Base-by-base conservation (phyloP, 73 alveolate species). In the Paramecium tetraurelia region DNA sequence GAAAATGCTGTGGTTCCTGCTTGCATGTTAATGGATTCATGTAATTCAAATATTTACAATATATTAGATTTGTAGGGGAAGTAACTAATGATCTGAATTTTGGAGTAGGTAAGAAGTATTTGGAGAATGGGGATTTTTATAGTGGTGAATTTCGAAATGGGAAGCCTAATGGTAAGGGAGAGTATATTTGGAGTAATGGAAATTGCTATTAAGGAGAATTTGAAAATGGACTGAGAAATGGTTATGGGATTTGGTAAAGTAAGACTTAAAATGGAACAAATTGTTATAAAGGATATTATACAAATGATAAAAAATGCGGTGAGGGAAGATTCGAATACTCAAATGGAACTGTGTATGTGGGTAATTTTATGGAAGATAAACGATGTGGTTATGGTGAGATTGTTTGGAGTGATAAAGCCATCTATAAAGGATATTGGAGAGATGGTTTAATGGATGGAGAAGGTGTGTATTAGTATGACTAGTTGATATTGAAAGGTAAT, bases 141-240 rank as follows among this genome's bases (percentile, higher is more conserved):
- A 59, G 48, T 12, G 98, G 99, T 41, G 93, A 93, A 87, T 95
- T 85, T 92, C 20, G 59, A 44, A 92, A 96, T 69, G 98, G 98
- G 16, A 95, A 94, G 69, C 97, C 96, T 10, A 86, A 94, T 44
- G 98, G 99, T 12, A 86, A 95, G 40, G 98, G 97, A 20, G 93
- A 92, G 80, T 92, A 92, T 44, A 24, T 38, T 10, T 86, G 89
- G 93, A 36, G 41, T 9, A 86, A 86, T 63, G 70, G 85, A 16
- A 59, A 58, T 86, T 33, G 8, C 22, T 86, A 59, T 36, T 18
- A 86, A 22, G 93, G 93, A 21, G 59, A 86, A 18, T 86, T 86
- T 59, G 27, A 92, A 53, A 86, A 63, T 63, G 93, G 93, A 1
- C 18, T 59, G 16, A 86, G 93, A 59, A 57, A 86, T 59, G 93